phyloP scores from a whole-genome alignment of 1,139 yeast genomes.

The Saccharomyces hybrid region DNA sequence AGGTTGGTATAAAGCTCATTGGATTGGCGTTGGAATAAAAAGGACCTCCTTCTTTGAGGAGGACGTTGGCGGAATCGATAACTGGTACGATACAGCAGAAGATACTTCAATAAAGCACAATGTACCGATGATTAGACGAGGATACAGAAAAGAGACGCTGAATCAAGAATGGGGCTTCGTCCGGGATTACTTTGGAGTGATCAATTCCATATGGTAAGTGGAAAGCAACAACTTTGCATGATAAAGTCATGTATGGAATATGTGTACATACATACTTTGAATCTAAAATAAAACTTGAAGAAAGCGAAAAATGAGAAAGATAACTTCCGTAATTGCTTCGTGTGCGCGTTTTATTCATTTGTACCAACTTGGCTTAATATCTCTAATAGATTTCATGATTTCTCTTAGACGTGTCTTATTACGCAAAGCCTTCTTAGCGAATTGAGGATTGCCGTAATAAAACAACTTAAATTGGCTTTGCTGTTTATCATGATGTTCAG shows the following conservation, averaged over 20 bases:
- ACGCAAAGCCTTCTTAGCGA: constrained; percentile 11
- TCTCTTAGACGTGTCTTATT: constrained; percentile 20
- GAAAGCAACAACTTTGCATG: neutral
- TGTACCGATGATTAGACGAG: constrained; percentile 26
- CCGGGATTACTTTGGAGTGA: constrained; percentile 7
- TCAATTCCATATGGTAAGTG: neutral
- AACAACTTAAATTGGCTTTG: constrained; percentile 30
- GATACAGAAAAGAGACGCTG: constrained; percentile 22
- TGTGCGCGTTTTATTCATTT: constrained; percentile 4
- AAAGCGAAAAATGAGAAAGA: neutral
- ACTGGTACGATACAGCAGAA: constrained; percentile 26
- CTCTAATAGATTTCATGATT: constrained; percentile 27
- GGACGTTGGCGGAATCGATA: constrained; percentile 21
- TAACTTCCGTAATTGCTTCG: neutral
- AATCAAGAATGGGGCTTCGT: constrained; percentile 27
- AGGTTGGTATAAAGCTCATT: constrained; percentile 70
- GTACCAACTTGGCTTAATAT: constrained; percentile 33
- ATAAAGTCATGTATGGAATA: no score
- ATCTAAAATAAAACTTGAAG: neutral
- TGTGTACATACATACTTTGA: neutral
- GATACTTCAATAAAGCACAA: constrained; percentile 29
- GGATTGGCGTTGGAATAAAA: constrained; percentile 55
- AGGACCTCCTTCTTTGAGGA: constrained; percentile 12
- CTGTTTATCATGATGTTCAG: constrained; percentile 22
- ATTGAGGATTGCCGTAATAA: constrained; percentile 27